These are phyloP conservation scores for Beauveria bassiana DNA, from an alignment of 2,329 filamentous ascomycete genomes.

Conservation along the genomic window DNA sequence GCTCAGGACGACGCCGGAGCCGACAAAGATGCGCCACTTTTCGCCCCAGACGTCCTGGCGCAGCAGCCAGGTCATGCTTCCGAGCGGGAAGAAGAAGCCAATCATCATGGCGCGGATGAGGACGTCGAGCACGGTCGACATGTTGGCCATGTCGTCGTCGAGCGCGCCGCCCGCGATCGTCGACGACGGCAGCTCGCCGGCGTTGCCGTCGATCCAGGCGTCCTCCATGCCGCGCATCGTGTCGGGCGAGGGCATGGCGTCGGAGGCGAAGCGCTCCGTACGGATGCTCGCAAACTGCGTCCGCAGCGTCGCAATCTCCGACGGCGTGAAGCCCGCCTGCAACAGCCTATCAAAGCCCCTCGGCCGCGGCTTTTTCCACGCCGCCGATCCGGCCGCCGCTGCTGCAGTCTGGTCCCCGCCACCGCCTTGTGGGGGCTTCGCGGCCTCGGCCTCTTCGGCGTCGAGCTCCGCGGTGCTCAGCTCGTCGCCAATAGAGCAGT, in stretches of 20 bases:
- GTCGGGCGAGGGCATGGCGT: constrained; percentile 76
- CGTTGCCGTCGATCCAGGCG: constrained; percentile 74
- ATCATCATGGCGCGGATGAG: constrained; percentile 82
- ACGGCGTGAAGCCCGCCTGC: constrained; percentile 67
- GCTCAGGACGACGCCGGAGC: constrained; percentile 76
- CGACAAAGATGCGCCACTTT: constrained; percentile 77
- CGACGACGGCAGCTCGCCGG: constrained; percentile 30
- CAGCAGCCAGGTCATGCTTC: constrained; percentile 75
- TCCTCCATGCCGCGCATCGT: constrained; percentile 76
- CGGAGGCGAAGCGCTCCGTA: constrained; percentile 72
- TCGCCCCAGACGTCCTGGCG: constrained; percentile 80
- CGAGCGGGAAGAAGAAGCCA: constrained; percentile 92
- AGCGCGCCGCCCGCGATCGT: constrained; percentile 24
- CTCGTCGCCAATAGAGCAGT: constrained; percentile 80
- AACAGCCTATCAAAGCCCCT: constrained; percentile 86
- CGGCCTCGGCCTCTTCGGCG: constrained; percentile 49
- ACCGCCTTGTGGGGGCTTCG: constrained; percentile 30
- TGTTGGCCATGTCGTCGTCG: constrained; percentile 43
- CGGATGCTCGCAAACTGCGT: constrained; percentile 86
- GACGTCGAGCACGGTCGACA: constrained; percentile 61
- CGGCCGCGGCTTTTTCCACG: constrained; percentile 26
- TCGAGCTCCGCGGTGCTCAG: constrained; percentile 62
- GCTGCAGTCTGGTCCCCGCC: constrained; percentile 49
- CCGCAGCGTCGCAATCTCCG: constrained; percentile 77
- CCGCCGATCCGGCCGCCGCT: constrained; percentile 20